Base-by-base conservation (phyloP, 164 flowering plant species). In the Saururus chinensis region DNA sequence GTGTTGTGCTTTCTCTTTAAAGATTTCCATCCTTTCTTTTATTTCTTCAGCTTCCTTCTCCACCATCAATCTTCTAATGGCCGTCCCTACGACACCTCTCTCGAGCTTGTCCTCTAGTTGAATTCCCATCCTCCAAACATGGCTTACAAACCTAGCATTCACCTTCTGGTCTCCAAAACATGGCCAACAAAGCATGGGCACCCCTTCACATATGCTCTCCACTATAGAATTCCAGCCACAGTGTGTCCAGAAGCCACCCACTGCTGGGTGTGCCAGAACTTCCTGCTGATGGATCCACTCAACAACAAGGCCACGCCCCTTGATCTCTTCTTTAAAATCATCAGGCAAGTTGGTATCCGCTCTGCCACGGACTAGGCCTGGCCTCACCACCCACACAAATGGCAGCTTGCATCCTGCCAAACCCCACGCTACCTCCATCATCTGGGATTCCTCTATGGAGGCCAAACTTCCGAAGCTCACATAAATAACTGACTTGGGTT, bases 181-280 rank as follows among this genome's bases (percentile, higher is more conserved):
- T 30, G 61, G 62, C 51, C 51, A 37, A 9, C 62, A 30, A 60
- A 41, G 12, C 37, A 60, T 60, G 62, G 51, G 51, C 62, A 60
- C 51, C 7, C 62, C 51, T 12, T 37, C 41, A 19, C 49, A 35
- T 45, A 60, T 23, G 37, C 42, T 8, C 25, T 60, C 51, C 1
- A 60, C 13, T 40, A 60, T 51, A 10, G 62, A 60, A 40, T 40
- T 60, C 62, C 62, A 60, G 5, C 62, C 62, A 41, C 62, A 60
- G 51, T 60, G 62, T 0, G 41, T 40, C 37, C 37, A 40, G 21
- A 60, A 60, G 8, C 49, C 62, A 40, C 62, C 62, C 21, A 60
- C 62, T 13, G 62, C 42, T 19, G 22, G 62, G 26, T 60, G 62
- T 19, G 22, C 49, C 24, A 60, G 41, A 19, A 60, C 62, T 22